Evolutionary conservation across 2,329 filamentous ascomycete species (phyloP), one percentile per base, ranked within the genome.

Genomic region (Talaromyces sp.): DNA sequence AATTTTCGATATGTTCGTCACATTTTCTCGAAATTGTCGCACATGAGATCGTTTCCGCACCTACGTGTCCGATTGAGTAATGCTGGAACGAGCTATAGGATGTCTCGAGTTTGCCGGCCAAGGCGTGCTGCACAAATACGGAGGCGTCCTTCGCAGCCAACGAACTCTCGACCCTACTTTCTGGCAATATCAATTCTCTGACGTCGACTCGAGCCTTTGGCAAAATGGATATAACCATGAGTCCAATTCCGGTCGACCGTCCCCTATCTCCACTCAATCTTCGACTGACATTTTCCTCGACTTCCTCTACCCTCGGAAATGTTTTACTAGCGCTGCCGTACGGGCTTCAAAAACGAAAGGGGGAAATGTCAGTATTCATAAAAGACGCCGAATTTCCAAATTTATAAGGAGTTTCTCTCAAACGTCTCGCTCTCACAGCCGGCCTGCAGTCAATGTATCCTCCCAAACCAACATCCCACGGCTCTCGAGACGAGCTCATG

Each of bases 51-150:
- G 19, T 57, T 8, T 16, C 41, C 22, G 16, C 35, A 19, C 58
- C 52, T 19, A 47, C 45, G 39, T 45, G 47, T 57, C 14, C 16
- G 49, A 63, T 27, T 47, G 68, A 75, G 81, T 78, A 74, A 84
- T 84, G 82, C 80, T 84, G 73, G 81, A 83, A 80, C 80, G 81
- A 73, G 78, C 81, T 70, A 76, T 79, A 66, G 76, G 80, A 76
- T 81, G 78, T 73, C 75, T 83, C 73, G 81, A 83, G 74, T 80
- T 75, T 76, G 81, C 80, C 72, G 79, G 80, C 71, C 76, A 80
- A 74, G 77, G 78, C 75, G 72, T 82, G 67, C 72, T 81, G 67
- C 76, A 75, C 68, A 75, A 78, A 67, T 70, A 78, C 62, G 76
- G 77, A 66, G 72, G 73, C 63, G 73, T 74, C n/a, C 69, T 80